Evolutionary conservation across 257 asterid species (phyloP).

Genomic region (Solanum phureja): DNA sequence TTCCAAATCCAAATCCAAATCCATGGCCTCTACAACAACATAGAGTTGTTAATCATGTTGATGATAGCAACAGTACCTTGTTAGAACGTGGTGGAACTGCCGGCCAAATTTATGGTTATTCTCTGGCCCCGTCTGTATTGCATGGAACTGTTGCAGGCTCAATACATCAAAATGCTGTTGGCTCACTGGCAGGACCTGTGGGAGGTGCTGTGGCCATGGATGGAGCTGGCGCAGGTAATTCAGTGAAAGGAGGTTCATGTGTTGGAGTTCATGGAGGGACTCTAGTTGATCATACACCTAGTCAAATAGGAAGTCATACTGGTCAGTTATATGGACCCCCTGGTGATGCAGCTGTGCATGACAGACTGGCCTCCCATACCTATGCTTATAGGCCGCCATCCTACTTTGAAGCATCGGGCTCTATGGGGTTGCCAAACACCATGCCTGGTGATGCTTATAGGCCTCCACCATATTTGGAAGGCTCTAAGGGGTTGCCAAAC

Average conservation of each 20-base stretch:
- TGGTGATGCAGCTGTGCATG: background rate
- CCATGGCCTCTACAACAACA: conserved; percentile 30
- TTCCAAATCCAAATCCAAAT: background rate
- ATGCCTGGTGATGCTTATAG: background rate
- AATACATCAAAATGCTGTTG: background rate
- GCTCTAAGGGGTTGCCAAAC: background rate
- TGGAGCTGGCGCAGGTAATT: background rate
- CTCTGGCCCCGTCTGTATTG: background rate
- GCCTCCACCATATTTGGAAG: background rate
- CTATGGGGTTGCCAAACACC: background rate
- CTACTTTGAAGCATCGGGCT: background rate
- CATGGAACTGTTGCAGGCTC: background rate
- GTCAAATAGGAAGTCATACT: background rate
- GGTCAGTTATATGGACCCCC: background rate
- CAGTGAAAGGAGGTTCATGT: background rate
- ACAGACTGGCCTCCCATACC: background rate
- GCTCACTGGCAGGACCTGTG: background rate
- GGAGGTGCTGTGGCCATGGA: background rate
- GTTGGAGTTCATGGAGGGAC: background rate
- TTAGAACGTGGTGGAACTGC: background rate
- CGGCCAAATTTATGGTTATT: background rate
- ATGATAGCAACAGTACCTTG: background rate
- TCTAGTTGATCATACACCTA: background rate
- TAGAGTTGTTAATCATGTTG: background rate
- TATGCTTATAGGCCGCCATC: background rate